Evolutionary conservation across 140 eudicot genomes (phyloP).

Genomic region (Ambrosia hybrid): DNA sequence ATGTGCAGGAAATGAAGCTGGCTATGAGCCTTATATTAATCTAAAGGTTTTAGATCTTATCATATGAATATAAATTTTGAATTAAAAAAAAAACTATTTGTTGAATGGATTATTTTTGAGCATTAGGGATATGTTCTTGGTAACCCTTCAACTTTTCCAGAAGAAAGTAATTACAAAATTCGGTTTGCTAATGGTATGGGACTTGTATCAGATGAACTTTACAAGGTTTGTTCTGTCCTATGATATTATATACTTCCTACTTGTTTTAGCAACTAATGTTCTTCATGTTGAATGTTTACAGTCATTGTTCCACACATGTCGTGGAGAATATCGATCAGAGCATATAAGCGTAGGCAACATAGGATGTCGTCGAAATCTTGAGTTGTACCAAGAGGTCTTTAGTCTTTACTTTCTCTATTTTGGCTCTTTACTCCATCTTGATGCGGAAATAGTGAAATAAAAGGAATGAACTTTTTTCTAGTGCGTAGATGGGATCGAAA

Average conservation of each 20-base stretch:
- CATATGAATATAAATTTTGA: background rate
- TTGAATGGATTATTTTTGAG: background rate
- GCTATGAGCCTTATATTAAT: conserved; percentile 38
- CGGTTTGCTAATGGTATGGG: conserved; percentile 51
- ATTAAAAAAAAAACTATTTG: background rate
- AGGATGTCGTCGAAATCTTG: conserved; percentile 20
- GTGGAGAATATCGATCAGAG: conserved; percentile 28
- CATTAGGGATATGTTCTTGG: conserved; percentile 57
- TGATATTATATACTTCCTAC: background rate
- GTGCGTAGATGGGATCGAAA: conserved; percentile 25
- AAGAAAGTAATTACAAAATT: conserved; percentile 15
- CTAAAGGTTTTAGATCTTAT: conserved; percentile 41
- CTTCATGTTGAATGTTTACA: background rate
- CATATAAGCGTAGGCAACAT: conserved; percentile 27
- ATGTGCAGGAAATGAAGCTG: conserved; percentile 49
- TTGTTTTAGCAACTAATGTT: background rate
- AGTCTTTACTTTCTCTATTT: background rate
- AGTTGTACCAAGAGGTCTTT: conserved; percentile 28
- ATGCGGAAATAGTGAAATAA: too few relatives aligned
- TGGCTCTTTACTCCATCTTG: background rate
- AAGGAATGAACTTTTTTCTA: background rate
- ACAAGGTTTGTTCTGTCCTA: conserved; percentile 27
- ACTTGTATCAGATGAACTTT: conserved; percentile 45
- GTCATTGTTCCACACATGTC: conserved; percentile 32
- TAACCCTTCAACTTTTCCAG: conserved; percentile 27